A percentile compares a stretch with the other conserved stretches of the same genome.
These are phyloP conservation scores for Centella asiatica DNA, from an alignment of 129 eudicot species.

Conservation along the genomic window DNA sequence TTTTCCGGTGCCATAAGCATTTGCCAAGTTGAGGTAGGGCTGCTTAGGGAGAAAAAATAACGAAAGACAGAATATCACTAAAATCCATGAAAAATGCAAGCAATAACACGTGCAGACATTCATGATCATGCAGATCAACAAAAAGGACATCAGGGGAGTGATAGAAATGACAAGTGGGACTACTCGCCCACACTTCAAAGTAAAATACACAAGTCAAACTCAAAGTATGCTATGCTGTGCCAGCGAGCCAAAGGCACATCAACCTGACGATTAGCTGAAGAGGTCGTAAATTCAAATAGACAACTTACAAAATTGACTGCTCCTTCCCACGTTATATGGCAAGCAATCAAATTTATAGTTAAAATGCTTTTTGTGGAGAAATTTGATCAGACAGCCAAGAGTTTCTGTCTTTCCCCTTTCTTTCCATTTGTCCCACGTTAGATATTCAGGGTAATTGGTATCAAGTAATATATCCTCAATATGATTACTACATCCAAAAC, in stretches of 20 bases:
- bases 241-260: not conserved
- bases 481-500: not conserved
- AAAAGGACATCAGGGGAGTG: too few species aligned
- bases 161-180: not conserved
- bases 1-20: conserved; percentile 62
- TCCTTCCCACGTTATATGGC: not conserved
- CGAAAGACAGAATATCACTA: not conserved
- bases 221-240: not conserved
- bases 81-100: too few species aligned
- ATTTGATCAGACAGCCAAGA: too few species aligned
- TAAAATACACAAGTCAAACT: not conserved
- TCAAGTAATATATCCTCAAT: not conserved
- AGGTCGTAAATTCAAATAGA: not conserved
- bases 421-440: not conserved
- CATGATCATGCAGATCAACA: too few species aligned
- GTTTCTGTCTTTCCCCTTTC: too few species aligned
- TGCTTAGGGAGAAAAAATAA: conserved; percentile 19
- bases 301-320: not conserved
- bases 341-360: not conserved
- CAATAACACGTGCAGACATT: too few species aligned
- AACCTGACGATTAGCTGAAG: not conserved
- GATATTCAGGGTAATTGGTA: not conserved
- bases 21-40: conserved; percentile 80
- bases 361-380: not conserved
- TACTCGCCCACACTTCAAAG: not conserved